Percentiles rank a stretch among this genome's conserved stretches.
These are phyloP conservation scores for Aureobasidium vineae DNA, from an alignment of 2,329 filamentous ascomycete species.

Conservation along the genomic window DNA sequence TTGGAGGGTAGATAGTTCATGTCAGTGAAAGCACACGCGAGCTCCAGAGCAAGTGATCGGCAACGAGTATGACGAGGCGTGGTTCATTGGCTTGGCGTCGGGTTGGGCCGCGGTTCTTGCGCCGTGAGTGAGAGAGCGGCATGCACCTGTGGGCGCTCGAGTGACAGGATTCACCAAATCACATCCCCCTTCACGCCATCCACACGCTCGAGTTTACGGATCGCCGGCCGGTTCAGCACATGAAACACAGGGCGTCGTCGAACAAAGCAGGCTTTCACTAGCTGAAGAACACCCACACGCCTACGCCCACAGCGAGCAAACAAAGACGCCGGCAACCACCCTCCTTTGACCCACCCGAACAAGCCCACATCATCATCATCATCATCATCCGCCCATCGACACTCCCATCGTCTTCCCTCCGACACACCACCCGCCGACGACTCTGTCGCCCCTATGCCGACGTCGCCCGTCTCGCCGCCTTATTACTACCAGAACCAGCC, in stretches of 20 bases:
- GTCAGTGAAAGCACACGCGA: not conserved
- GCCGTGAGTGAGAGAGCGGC: not conserved
- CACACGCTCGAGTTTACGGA: not conserved
- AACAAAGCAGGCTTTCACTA: constrained; percentile 24
- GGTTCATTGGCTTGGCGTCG: not conserved
- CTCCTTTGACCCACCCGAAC: constrained; percentile 17
- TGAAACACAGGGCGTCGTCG: constrained; percentile 5
- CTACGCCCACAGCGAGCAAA: constrained; percentile 9
- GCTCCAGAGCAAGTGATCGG: not conserved
- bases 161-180: constrained; percentile 6
- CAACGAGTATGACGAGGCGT: constrained; percentile 1
- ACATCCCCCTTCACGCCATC: constrained; percentile 4
- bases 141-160: constrained; percentile 13
- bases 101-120: not conserved
- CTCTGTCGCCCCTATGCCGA: constrained; percentile 20
- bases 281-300: not conserved
- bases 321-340: constrained; percentile 9
- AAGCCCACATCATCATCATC: not conserved
- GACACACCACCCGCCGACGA: not conserved
- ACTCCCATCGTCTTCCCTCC: not conserved
- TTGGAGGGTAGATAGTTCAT: too few relatives aligned
- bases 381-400: not conserved
- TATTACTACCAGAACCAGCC: constrained; percentile 45
- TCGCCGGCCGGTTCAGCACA: constrained; percentile 22
- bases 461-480: constrained; percentile 46